Percentiles rank a stretch among this genome's conserved stretches.
phyloP scores from a whole-genome alignment of 2,329 filamentous ascomycete species.

The Venturiaceae sp. region DNA sequence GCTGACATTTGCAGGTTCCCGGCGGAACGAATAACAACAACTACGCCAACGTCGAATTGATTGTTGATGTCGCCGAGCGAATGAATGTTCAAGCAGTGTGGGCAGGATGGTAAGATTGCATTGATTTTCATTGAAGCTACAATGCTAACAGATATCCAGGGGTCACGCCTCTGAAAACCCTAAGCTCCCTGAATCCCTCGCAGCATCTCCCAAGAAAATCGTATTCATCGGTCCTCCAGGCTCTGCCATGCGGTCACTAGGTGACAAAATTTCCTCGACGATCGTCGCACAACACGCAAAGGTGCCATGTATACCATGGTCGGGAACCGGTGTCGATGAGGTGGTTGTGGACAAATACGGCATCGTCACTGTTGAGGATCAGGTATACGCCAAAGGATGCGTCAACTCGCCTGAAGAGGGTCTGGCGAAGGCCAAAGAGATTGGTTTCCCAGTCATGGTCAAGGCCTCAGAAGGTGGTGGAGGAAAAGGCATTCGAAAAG shows the following conservation, averaged over 20 bases:
- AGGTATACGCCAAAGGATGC: slow-evolving; percentile 83
- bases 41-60: slow-evolving; percentile 98
- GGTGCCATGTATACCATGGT: slow-evolving; percentile 99
- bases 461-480: slow-evolving; percentile 99
- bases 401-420: slow-evolving; percentile 85
- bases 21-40: slow-evolving; percentile 99
- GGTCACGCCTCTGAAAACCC: slow-evolving; percentile 98
- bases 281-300: slow-evolving; percentile 96
- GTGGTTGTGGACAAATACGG: slow-evolving; percentile 71
- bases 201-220: slow-evolving; percentile 95
- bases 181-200: slow-evolving; percentile 89
- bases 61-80: slow-evolving; percentile 95
- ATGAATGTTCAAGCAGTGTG: slow-evolving; percentile 98
- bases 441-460: slow-evolving; percentile 99
- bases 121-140: not conserved
- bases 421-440: slow-evolving; percentile 73
- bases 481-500: slow-evolving; percentile 98
- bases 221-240: slow-evolving; percentile 98
- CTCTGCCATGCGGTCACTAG: slow-evolving; percentile 95
- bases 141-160: slow-evolving; percentile 2
- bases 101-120: slow-evolving; percentile 76
- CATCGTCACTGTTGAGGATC: slow-evolving; percentile 84
- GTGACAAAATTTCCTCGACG: slow-evolving; percentile 99
- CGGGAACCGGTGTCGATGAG: slow-evolving; percentile 78
- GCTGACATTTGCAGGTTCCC: slow-evolving; percentile 52